These are phyloP conservation scores for Microbotryum intermedium DNA, from an alignment of 1,284 basidiomycete species.

Conservation along the genomic window DNA sequence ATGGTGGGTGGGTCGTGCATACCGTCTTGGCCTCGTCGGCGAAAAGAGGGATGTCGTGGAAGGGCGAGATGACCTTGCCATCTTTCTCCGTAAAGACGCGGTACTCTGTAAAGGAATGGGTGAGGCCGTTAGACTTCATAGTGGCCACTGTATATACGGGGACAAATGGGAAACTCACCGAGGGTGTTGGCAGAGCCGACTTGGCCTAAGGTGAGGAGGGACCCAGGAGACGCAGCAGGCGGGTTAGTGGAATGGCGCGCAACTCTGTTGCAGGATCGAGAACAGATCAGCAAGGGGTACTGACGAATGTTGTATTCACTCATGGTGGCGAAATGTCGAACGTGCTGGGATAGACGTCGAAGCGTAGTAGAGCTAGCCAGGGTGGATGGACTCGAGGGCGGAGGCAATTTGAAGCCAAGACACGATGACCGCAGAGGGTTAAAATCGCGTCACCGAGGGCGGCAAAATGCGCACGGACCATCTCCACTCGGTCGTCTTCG, in stretches of 20 bases:
- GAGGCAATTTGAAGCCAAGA: no score
- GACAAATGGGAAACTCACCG: slow-evolving; percentile 49
- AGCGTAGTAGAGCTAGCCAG: no score
- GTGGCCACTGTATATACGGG: neutral
- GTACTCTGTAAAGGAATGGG: slow-evolving; percentile 56
- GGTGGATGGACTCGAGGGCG: no score
- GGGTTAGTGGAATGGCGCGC: neutral
- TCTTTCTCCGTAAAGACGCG: slow-evolving; percentile 88
- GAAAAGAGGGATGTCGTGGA: slow-evolving; percentile 95
- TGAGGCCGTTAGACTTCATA: slow-evolving; percentile 11
- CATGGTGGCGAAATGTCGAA: no score
- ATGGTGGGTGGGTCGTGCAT: slow-evolving; percentile 2
- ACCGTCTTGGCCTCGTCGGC: slow-evolving; percentile 67
- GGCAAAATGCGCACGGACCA: no score
- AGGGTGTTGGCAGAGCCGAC: slow-evolving; percentile 86
- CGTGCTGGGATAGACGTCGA: no score
- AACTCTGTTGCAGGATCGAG: no score
- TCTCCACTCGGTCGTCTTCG: no score
- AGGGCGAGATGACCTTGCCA: slow-evolving; percentile 74
- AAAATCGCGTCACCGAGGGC: no score
- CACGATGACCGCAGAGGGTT: no score
- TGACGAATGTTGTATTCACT: no score
- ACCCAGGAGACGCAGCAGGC: neutral
- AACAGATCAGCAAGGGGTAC: no score
- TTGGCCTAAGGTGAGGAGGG: slow-evolving; percentile 16